phyloP scores from a whole-genome alignment of 208 protist species.

The Trypanosoma rangeli region DNA sequence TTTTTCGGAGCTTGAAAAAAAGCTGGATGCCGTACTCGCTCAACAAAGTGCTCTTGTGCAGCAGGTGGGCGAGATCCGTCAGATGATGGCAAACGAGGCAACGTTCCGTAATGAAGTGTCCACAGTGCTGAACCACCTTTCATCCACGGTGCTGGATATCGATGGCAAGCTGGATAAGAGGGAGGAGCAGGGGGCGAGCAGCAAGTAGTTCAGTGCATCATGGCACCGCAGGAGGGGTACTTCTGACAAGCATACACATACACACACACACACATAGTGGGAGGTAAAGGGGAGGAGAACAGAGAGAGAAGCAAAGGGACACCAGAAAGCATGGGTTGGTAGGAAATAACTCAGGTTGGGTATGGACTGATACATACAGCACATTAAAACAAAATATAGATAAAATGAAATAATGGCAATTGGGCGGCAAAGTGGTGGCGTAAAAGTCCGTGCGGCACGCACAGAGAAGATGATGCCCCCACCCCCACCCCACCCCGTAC shows the following conservation, averaged over 20 bases:
- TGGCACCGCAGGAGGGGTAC: not conserved
- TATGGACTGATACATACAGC: not conserved
- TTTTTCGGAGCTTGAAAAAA: constrained; percentile 29
- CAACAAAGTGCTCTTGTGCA: constrained; percentile 42
- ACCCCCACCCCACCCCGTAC: no score
- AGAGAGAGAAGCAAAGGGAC: not conserved
- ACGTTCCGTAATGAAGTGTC: constrained; percentile 66
- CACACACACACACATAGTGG: not conserved
- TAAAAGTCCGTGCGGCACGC: not conserved
- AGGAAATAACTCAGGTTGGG: not conserved
- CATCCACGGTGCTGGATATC: constrained; percentile 65
- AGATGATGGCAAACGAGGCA: constrained; percentile 36
- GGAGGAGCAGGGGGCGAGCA: constrained; percentile 27
- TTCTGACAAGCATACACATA: not conserved
- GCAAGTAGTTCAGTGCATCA: constrained; percentile 6
- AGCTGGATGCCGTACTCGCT: constrained; percentile 44
- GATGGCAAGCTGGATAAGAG: constrained; percentile 74
- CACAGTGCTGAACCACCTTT: constrained; percentile 70
- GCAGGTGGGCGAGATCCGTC: constrained; percentile 49
- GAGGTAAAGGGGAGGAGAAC: constrained; percentile 5
- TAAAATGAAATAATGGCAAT: not conserved
- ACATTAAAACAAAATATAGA: constrained; percentile 13
- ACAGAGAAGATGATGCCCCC: not conserved
- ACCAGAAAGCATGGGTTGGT: not conserved
- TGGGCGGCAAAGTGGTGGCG: not conserved